Conservation (phyloP, 2,329 filamentous ascomycete species). For the Elsinoe arachidis region DNA sequence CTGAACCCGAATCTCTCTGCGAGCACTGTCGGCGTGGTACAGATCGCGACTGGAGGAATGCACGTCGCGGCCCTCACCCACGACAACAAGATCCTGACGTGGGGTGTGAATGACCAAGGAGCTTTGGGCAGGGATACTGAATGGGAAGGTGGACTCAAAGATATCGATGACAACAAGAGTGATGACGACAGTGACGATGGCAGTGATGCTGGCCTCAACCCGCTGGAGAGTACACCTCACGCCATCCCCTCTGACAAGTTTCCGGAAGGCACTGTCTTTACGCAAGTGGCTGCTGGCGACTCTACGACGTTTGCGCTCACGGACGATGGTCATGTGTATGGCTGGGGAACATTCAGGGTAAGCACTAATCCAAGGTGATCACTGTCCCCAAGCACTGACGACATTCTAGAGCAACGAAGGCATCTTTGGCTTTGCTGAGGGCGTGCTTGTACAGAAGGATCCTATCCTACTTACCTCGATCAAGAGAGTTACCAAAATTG, state of each 20-base stretch:
- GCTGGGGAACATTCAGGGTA: constrained; percentile 75
- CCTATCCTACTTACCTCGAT: constrained; percentile 53
- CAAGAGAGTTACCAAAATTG: constrained; percentile 56
- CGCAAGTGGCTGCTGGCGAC: constrained; percentile 63
- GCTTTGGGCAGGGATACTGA: constrained; percentile 67
- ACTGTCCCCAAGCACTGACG: constrained; percentile 3
- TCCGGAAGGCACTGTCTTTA: constrained; percentile 50
- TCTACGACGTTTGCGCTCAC: constrained; percentile 70
- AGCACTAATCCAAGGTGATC: constrained; percentile 22
- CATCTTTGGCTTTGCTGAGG: constrained; percentile 54
- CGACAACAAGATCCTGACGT: constrained; percentile 74
- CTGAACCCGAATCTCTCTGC: constrained; percentile 53
- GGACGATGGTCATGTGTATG: constrained; percentile 65
- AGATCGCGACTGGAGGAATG: constrained; percentile 73
- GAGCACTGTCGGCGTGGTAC: constrained; percentile 57
- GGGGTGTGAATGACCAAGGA: constrained; percentile 81
- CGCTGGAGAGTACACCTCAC: constrained; percentile 59
- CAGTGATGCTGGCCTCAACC: constrained; percentile 59
- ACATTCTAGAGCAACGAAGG: constrained; percentile 52
- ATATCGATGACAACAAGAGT: constrained; percentile 48
- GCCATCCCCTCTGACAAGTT: constrained; percentile 49
- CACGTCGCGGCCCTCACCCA: constrained; percentile 67
- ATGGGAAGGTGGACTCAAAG: constrained; percentile 55
- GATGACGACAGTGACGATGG: constrained; percentile 49
- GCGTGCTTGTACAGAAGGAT: constrained; percentile 43